Evolutionary conservation across 805 yeast genomes (phyloP), one percentile per base, ranked within the genome.

Genomic region (Metschnikowia drakensbergensis): DNA sequence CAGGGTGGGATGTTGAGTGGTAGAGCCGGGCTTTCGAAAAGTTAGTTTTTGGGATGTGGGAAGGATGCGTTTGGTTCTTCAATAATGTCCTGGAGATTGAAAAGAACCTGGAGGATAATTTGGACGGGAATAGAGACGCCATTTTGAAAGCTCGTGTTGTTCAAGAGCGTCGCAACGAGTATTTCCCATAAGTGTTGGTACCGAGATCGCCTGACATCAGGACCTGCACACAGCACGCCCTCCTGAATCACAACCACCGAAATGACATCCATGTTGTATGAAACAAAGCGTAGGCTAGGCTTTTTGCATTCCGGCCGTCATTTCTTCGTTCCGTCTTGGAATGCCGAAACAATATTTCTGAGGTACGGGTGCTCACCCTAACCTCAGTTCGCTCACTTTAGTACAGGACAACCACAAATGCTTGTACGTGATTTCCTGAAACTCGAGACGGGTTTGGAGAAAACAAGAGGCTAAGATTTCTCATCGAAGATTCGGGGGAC

Each of bases 1-100:
- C 53, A 10, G 70, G 65, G 47, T 72, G 76, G 43, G 67, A 64
- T 23, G 50, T 54, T 0, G 75, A 66, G 55, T 72, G 76, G 56
- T 72, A 72, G 9, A 47, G 47, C 7, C 55, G 47, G 22, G 17
- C 26, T 7, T 28, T 27, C 6, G 5, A 13, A 5, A 33, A 8
- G 25, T 13, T 17, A 2, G 17, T 17, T 17, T 17, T 13, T 3
- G 35, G 2, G 25, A 33, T n/a, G 7, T 11, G 23, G 7, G 30
- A 10, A 11, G 13, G 13, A 7, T n/a, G 11, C 11, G 31, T 27
- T n/a, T n/a, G 32, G n/a, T 25, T 26, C 23, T 37, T 37, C 22
- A 17, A 27, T 5, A 10, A 2, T 3, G 13, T 28, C 10, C 25
- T 37, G 11, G 25, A 17, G 23, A 13, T 22, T 6, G 5, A 8